Evolutionary conservation across 2,329 filamentous ascomycete species (phyloP).

Genomic region (Trichoderma harzianum): DNA sequence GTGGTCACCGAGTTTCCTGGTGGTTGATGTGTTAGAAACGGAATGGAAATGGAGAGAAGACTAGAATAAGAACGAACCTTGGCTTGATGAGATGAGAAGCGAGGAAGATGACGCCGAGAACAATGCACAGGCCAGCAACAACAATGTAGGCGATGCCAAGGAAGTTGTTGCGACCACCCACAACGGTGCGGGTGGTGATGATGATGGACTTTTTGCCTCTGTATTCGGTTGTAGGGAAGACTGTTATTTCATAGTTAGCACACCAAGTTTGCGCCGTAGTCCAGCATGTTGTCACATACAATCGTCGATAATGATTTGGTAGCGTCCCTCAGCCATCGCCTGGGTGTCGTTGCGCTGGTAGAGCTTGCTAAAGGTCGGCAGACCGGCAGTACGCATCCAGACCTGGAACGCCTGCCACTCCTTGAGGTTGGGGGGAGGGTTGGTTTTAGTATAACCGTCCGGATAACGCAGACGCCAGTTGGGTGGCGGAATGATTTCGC

Average conservation of each 20-base stretch:
- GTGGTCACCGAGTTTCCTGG: conserved; percentile 93
- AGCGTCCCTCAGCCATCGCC: conserved; percentile 66
- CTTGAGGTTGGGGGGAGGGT: conserved; percentile 68
- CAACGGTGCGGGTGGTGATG: conserved; percentile 83
- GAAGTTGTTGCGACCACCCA: conserved; percentile 94
- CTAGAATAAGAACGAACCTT: conserved; percentile 53
- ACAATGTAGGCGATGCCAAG: conserved; percentile 94
- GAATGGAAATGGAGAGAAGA: neutral
- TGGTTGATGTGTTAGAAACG: neutral
- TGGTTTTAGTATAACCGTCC: conserved; percentile 61
- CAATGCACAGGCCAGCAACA: conserved; percentile 86
- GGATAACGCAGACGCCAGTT: conserved; percentile 77
- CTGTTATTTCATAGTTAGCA: conserved; percentile 42
- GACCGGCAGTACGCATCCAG: conserved; percentile 96
- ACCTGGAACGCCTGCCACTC: conserved; percentile 86
- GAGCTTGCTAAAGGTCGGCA: conserved; percentile 93
- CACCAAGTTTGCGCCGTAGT: neutral
- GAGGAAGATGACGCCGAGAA: conserved; percentile 85
- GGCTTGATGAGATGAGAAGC: conserved; percentile 88
- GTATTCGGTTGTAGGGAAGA: conserved; percentile 75
- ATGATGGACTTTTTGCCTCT: conserved; percentile 86
- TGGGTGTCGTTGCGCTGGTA: conserved; percentile 75
- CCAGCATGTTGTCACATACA: conserved; percentile 53
- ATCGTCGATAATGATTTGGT: conserved; percentile 72
- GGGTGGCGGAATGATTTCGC: conserved; percentile 73